Evolutionary conservation across 2,329 filamentous ascomycete species (phyloP), one percentile per base, ranked within the genome.

Genomic region (Thielaviopsis populi): DNA sequence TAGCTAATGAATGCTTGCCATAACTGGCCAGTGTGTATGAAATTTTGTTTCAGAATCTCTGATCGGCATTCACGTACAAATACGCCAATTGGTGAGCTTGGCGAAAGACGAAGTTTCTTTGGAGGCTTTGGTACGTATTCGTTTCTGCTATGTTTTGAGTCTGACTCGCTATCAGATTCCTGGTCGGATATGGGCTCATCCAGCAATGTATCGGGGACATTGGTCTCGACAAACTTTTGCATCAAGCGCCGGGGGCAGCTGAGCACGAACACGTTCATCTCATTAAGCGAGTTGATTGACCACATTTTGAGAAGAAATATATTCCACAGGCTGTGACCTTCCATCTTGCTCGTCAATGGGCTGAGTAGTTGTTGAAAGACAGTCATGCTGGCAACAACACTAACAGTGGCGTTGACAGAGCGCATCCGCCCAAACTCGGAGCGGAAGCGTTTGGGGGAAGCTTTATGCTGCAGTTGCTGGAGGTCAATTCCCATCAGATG

Each of bases 1-100:
- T 95, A 97, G 62, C 80, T 81, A 66, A 92, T 83, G 73, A 96
- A 92, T 1, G 83, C 82, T 66, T 84, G 85, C 91, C 94, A 97
- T 3, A 99, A 76, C 64, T 83, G 82, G 53, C 88, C 79, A 0
- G 84, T 81, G 71, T 95, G 88, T 64, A 89, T 81, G 69, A 97
- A 96, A 56, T 85, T 85, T 42, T 97, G 75, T 54, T 88, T 78
- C 0, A 84, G 83, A 70, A 91, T 95, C 74, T 97, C 92, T 2
- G 95, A 76, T 68, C 84, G 80, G 2, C 88, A 82, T 69, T 87
- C 82, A 61, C 91, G 82, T 17, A 96, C 80, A 71, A 95, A 95
- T 5, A 82, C 80, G 0, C 91, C 94, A 42, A 96, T 78, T 0
- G 91, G 90, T 0, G 90, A 95, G 61, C 83, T 87, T 27, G 82